Percentiles rank a stretch among this genome's conserved stretches.
phyloP scores from a whole-genome alignment of 2,329 filamentous ascomycete species.

The Colletotrichum musicola region DNA sequence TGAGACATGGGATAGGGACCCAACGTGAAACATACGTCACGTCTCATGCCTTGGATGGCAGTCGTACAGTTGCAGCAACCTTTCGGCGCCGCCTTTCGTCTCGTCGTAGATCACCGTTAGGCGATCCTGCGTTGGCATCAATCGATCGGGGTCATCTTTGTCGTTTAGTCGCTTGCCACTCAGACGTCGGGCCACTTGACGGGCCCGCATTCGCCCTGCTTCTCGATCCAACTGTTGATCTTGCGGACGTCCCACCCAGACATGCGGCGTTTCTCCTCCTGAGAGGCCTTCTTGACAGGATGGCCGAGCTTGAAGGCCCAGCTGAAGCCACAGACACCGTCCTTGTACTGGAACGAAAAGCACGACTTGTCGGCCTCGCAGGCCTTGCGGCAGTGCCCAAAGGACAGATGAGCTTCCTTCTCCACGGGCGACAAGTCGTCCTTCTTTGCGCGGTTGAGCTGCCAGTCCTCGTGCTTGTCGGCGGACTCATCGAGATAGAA shows the following conservation, averaged over 20 bases:
- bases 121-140: background rate
- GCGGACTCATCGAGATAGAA: constrained; percentile 54
- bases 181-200: constrained; percentile 48
- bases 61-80: constrained; percentile 5
- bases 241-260: constrained; percentile 58
- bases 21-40: constrained; percentile 30
- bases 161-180: background rate
- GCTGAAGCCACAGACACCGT: constrained; percentile 54
- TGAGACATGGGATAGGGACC: constrained; percentile 10
- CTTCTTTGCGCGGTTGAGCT: constrained; percentile 49
- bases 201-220: constrained; percentile 51
- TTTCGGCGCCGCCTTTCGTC: background rate
- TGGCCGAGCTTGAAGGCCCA: constrained; percentile 54
- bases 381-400: constrained; percentile 57
- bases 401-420: constrained; percentile 55
- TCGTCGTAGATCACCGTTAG: background rate
- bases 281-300: constrained; percentile 48
- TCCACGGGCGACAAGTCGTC: constrained; percentile 52
- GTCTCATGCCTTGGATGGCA: constrained; percentile 29
- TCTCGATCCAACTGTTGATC: constrained; percentile 55
- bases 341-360: constrained; percentile 56
- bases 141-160: background rate
- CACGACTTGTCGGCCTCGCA: constrained; percentile 56
- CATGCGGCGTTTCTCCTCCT: constrained; percentile 47
- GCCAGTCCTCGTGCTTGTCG: constrained; percentile 47